Base-by-base conservation (phyloP, 352 stramenopile species). In the Pythium dissimile region DNA sequence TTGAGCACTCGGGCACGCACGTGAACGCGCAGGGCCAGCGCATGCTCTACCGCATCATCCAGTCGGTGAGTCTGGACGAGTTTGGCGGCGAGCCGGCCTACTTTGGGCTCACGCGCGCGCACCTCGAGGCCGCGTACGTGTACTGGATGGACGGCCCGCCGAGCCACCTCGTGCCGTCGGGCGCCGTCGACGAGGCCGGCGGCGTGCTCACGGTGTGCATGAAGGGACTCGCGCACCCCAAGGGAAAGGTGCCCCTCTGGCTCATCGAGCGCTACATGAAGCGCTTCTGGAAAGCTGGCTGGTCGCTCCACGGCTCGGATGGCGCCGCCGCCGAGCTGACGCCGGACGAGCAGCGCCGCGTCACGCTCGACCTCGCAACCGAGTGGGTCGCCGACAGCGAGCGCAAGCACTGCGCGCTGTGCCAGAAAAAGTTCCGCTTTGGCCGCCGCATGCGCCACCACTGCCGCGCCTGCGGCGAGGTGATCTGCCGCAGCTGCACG, bases 1-100 rank as follows among this genome's bases (percentile, higher is more conserved):
- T 91, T 18, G 81, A 91, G 47, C 78, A 87, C 57, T 72, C 80
- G 44, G 81, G 81, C 26, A 81, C 76, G 6, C 73, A 87, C 38
- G 66, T 89, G 16, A 70, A 80, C 38, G 37, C 64, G 34, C 66
- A 67, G 13, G 78, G 78, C n/a, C 63, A 69, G 23, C 71, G 73
- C 20, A 66, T 86, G 62, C 66, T 91, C 31, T 89, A 83, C 68
- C 77, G 78, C 44, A 71, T 88, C 31, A 53, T 80, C 20, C 78
- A 89, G 48, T 88, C 79, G 1, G 62, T 91, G 13, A 72, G 84
- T 24, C 64, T 89, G 54, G 54, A 70, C 21, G 67, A 70, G 13
- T 90, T 86, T 37, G 80, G 80, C 15, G 77, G 80, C 21, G 65
- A 84, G 47, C 69, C 77, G 54, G 74, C 71, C 54, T 88, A 88